Evolutionary conservation across 2,329 filamentous ascomycete species (phyloP), one percentile per base, ranked within the genome.

Genomic region (Talaromyces sp.): DNA sequence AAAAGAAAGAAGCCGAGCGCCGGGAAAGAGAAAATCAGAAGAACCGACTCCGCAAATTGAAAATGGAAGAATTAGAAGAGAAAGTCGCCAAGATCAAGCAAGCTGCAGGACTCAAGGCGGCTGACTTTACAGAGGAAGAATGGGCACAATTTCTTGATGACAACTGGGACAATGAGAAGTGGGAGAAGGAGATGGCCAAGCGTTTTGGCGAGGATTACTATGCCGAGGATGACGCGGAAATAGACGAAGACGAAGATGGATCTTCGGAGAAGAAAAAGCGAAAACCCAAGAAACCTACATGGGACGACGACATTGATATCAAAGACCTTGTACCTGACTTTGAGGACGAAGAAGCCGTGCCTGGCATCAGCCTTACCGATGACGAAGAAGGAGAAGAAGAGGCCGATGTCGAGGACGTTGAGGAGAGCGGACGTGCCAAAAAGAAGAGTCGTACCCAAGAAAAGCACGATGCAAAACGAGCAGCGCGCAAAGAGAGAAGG

Each of bases 251-350:
- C 19, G 75, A 73, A 69, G 67, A 57, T 1, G 50, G 33, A 13
- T 49, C 58, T 22, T 11, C 50, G 8, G 74, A 59, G 63, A 88
- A 86, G 75, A 88, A 86, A 73, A 87, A 87, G 69, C 89, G 85
- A 73, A 84, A 84, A 68, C 79, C 85, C 10, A 92, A 91, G 83
- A 96, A 96, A 80, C 92, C 92, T 10, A 91, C 88, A 68, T 99
- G 94, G 90, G 92, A 97, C 72, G 93, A 98, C 73, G 95, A 99
- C 75, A 97, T 99, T 71, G 93, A 98, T 74, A 98, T 99, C 80
- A 92, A 90, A 67, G 94, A 97, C 76, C 84, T 97, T 60, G 82
- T 97, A 33, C 93, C 92, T 1, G 92, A 96, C 67, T 97, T 96
- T 73, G 87, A 91, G 22, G 90, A 92, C 31, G 86, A 86, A 79